phyloP scores from a whole-genome alignment of 805 yeast species.

The Candida dajiaensis region DNA sequence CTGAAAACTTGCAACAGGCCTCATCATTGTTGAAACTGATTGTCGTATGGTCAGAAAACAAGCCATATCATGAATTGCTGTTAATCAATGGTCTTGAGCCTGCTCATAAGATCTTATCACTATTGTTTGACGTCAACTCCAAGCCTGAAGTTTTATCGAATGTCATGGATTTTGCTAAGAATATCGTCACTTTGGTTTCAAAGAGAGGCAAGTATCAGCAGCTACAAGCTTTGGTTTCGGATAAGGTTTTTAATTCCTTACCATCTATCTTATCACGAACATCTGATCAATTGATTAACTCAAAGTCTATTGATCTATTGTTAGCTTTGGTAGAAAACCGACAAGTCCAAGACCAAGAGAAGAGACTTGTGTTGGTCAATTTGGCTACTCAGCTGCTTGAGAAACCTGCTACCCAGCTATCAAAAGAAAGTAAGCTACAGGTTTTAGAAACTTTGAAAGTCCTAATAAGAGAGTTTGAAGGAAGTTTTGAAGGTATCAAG shows the following conservation, averaged over 20 bases:
- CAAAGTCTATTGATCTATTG: constrained; percentile 47
- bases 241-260: constrained; percentile 43
- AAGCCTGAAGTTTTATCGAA: constrained; percentile 59
- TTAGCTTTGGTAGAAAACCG: constrained; percentile 49
- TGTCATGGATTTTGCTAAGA: constrained; percentile 49
- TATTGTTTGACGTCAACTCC: constrained; percentile 48
- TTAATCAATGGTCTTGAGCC: constrained; percentile 51
- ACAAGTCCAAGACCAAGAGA: constrained; percentile 48
- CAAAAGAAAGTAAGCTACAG: constrained; percentile 45
- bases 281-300: constrained; percentile 38
- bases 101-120: constrained; percentile 45
- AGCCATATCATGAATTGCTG: constrained; percentile 44
- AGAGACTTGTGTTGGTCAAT: constrained; percentile 45
- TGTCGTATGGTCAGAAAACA: constrained; percentile 47
- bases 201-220: constrained; percentile 38
- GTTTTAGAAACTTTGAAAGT: constrained; percentile 52
- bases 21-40: constrained; percentile 70
- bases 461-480: constrained; percentile 47
- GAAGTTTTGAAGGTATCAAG: constrained; percentile 44
- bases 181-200: constrained; percentile 38
- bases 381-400: constrained; percentile 58
- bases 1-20: constrained; percentile 77
- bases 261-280: constrained; percentile 40
- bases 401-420: constrained; percentile 47
- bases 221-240: constrained; percentile 53